phyloP scores from a whole-genome alignment of 441 rosid species.

The Populus trichocarpa region DNA sequence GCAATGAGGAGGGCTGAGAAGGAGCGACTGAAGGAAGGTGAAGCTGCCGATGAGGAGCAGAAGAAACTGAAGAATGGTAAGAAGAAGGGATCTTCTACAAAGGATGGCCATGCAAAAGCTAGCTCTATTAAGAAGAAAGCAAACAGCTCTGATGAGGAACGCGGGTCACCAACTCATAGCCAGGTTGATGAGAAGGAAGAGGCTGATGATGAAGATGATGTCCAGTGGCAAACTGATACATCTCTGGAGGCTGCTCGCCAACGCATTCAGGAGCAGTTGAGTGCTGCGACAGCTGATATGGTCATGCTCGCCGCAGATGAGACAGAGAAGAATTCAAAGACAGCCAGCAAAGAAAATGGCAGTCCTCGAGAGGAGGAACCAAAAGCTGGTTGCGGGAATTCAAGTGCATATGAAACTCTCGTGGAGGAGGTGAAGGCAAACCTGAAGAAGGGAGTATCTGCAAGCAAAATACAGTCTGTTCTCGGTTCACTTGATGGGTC shows the following conservation, averaged over 20 bases:
- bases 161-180: conserved; percentile 46
- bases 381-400: conserved; percentile 36
- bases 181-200: conserved; percentile 50
- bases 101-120: conserved; percentile 33
- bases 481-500: conserved; percentile 45
- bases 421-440: conserved; percentile 45
- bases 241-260: conserved; percentile 75
- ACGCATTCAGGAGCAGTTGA: conserved; percentile 78
- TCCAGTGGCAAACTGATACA: conserved; percentile 86
- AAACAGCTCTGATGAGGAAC: conserved; percentile 73
- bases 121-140: conserved; percentile 44
- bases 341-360: neutral
- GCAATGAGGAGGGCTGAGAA: conserved; percentile 92
- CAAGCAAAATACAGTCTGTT: conserved; percentile 42
- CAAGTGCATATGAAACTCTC: conserved; percentile 23
- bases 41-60: conserved; percentile 79
- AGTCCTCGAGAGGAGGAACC: conserved; percentile 35
- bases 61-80: conserved; percentile 59
- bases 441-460: conserved; percentile 48
- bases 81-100: conserved; percentile 46
- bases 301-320: conserved; percentile 55
- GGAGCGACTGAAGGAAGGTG: conserved; percentile 88
- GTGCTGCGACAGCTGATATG: conserved; percentile 81
- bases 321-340: neutral
- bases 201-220: conserved; percentile 41